Evolutionary conservation across 805 yeast genomes (phyloP).

Genomic region (Soucietia sequanensis): DNA sequence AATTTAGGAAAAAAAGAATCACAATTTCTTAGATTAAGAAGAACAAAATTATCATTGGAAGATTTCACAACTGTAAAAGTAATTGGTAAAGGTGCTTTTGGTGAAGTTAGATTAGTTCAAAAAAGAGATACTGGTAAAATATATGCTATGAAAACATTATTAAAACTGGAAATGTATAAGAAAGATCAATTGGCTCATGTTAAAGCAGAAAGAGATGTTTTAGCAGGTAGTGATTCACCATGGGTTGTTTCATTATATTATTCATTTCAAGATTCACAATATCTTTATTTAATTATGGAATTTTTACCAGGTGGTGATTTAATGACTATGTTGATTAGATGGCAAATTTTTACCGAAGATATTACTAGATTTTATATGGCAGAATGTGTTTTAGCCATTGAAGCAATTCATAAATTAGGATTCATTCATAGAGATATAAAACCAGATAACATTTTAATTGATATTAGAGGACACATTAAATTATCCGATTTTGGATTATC

Average conservation of each 20-base stretch:
- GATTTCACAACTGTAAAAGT: conserved; percentile 90
- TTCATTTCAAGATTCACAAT: conserved; percentile 77
- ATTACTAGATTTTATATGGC: conserved; percentile 93
- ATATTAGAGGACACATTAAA: conserved; percentile 70
- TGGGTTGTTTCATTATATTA: conserved; percentile 85
- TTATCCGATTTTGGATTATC: conserved; percentile 76
- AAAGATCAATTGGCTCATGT: conserved; percentile 95
- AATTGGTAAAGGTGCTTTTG: conserved; percentile 96
- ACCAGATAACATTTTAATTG: conserved; percentile 92
- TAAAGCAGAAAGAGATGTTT: conserved; percentile 92
- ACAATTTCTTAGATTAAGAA: conserved; percentile 76
- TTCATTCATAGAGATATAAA: conserved; percentile 97
- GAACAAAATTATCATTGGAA: conserved; percentile 78
- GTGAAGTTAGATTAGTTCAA: conserved; percentile 93
- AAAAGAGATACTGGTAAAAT: conserved; percentile 89
- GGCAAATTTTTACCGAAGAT: conserved; percentile 93
- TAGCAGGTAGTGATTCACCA: conserved; percentile 86
- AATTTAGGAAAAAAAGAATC: conserved; percentile 87
- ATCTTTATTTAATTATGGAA: conserved; percentile 77
- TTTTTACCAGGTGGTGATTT: conserved; percentile 80
- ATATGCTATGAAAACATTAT: conserved; percentile 90
- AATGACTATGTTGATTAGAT: conserved; percentile 94
- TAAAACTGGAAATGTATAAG: conserved; percentile 90
- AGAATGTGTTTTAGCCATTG: conserved; percentile 92
- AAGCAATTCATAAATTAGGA: conserved; percentile 89